Evolutionary conservation across 202 grass and related monocot species (phyloP).

Genomic region (Dendrocalamus latiflorus): DNA sequence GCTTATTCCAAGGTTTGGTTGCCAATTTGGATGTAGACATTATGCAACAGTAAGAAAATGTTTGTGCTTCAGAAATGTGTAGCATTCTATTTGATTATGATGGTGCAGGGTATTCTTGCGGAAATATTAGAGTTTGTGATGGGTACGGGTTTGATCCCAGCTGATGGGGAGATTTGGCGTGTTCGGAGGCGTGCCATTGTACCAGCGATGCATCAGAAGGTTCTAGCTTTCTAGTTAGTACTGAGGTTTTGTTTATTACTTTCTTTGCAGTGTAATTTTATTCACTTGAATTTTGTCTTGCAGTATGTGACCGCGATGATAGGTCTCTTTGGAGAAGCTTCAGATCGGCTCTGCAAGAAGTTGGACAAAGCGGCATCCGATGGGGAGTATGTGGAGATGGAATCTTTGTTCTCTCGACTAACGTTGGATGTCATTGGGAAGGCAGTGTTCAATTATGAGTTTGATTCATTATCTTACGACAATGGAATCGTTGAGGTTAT

Average conservation of each 20-base stretch:
- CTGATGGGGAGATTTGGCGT: conserved; percentile 83
- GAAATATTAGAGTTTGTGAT: conserved; percentile 96
- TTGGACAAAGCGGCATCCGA: conserved; percentile 67
- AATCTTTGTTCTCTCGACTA: conserved; percentile 86
- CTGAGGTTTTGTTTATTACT: not conserved
- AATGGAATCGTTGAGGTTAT: conserved; percentile 96
- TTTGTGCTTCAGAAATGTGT: not conserved
- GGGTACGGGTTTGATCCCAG: conserved; percentile 89
- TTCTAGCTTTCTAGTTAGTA: not conserved
- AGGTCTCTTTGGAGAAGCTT: conserved; percentile 78
- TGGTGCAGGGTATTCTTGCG: conserved; percentile 73
- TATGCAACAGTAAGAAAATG: not conserved
- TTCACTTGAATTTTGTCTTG: not conserved
- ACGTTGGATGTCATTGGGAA: conserved; percentile 90
- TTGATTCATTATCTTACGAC: conserved; percentile 89
- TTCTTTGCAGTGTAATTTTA: not conserved
- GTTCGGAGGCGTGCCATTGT: conserved; percentile 87
- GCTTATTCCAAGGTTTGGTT: conserved; percentile 83
- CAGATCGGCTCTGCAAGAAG: conserved; percentile 65
- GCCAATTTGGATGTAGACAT: not conserved
- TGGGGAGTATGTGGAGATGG: conserved; percentile 93
- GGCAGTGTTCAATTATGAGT: conserved; percentile 97
- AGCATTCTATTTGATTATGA: not conserved
- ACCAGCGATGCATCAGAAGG: conserved; percentile 95
- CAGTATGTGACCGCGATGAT: conserved; percentile 92